Percentiles rank a stretch among this genome's conserved stretches.
Conservation (phyloP, 768 basidiomycete species). For the Clavulina sp. region DNA sequence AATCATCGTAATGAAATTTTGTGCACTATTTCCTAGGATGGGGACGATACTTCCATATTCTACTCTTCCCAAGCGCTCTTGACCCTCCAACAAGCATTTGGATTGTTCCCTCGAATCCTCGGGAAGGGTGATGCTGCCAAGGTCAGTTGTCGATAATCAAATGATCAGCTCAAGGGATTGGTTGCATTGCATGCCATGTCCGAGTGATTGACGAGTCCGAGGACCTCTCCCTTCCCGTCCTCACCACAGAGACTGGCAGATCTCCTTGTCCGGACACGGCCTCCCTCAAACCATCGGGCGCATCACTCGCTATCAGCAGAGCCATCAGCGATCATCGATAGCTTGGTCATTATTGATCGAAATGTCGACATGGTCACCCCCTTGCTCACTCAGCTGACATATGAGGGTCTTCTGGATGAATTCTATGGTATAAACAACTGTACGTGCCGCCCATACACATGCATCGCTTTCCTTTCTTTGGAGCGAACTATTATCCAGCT, state of each 20-base stretch:
- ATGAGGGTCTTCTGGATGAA: slow-evolving; percentile 92
- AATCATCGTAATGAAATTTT: too few species aligned
- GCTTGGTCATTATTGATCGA: slow-evolving; percentile 76
- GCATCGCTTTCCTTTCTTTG: too few species aligned
- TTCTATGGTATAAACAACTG: slow-evolving; percentile 79
- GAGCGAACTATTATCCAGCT: too few species aligned
- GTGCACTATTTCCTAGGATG: slow-evolving; percentile 60
- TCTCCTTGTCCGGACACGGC: slow-evolving; percentile 44
- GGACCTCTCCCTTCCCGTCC: background rate
- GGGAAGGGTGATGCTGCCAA: slow-evolving; percentile 85
- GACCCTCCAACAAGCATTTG: slow-evolving; percentile 68
- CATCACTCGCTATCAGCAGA: slow-evolving; percentile 27
- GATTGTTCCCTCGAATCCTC: slow-evolving; percentile 76
- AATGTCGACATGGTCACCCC: slow-evolving; percentile 92
- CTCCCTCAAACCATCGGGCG: slow-evolving; percentile 21
- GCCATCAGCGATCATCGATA: slow-evolving; percentile 59
- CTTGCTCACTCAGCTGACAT: slow-evolving; percentile 86
- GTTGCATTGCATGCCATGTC: background rate
- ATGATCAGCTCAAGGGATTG: background rate
- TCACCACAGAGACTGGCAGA: slow-evolving; percentile 73
- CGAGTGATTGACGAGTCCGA: slow-evolving; percentile 12
- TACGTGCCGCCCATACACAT: slow-evolving; percentile 30
- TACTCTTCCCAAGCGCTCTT: slow-evolving; percentile 77
- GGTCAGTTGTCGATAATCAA: slow-evolving; percentile 23
- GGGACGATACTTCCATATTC: slow-evolving; percentile 78